These are phyloP conservation scores for Dactylella cylindrospora DNA, from an alignment of 2,329 filamentous ascomycete species.

Conservation along the genomic window DNA sequence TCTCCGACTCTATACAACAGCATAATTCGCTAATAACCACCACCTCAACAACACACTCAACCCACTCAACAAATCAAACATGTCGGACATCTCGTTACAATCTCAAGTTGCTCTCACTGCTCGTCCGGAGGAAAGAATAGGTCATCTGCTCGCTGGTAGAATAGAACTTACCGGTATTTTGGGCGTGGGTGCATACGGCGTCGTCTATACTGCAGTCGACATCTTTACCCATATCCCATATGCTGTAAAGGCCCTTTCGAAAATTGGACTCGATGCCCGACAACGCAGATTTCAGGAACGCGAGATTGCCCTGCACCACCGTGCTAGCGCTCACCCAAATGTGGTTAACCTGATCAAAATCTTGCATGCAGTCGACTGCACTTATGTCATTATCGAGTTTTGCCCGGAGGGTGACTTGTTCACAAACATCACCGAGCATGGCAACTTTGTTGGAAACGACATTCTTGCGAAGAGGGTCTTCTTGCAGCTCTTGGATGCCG, in stretches of 20 bases:
- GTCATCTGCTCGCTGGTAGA: slow-evolving; percentile 76
- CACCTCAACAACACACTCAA: slow-evolving; percentile 39
- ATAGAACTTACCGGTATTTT: slow-evolving; percentile 82
- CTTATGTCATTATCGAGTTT: slow-evolving; percentile 94
- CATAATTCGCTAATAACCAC: slow-evolving; percentile 49
- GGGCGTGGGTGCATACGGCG: slow-evolving; percentile 92
- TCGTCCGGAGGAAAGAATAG: slow-evolving; percentile 78
- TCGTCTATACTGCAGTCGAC: slow-evolving; percentile 88
- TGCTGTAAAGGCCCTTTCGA: slow-evolving; percentile 96
- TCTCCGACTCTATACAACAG: slow-evolving; percentile 6
- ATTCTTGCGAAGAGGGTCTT: slow-evolving; percentile 82
- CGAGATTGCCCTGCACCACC: slow-evolving; percentile 88
- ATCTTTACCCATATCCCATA: slow-evolving; percentile 78
- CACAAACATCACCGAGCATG: slow-evolving; percentile 92
- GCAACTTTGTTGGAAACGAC: slow-evolving; percentile 91
- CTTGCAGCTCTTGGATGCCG: slow-evolving; percentile 93
- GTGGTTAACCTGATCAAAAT: slow-evolving; percentile 94
- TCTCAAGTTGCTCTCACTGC: slow-evolving; percentile 46
- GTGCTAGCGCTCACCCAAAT: slow-evolving; percentile 84
- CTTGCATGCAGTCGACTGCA: slow-evolving; percentile 86
- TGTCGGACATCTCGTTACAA: slow-evolving; percentile 47
- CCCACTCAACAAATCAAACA: slow-evolving; percentile 36
- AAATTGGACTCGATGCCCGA: slow-evolving; percentile 82
- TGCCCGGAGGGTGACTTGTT: slow-evolving; percentile 97
- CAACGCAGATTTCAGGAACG: slow-evolving; percentile 88